Conservation (phyloP, 2,329 filamentous ascomycete genomes). For the Dendryphion nanum region DNA sequence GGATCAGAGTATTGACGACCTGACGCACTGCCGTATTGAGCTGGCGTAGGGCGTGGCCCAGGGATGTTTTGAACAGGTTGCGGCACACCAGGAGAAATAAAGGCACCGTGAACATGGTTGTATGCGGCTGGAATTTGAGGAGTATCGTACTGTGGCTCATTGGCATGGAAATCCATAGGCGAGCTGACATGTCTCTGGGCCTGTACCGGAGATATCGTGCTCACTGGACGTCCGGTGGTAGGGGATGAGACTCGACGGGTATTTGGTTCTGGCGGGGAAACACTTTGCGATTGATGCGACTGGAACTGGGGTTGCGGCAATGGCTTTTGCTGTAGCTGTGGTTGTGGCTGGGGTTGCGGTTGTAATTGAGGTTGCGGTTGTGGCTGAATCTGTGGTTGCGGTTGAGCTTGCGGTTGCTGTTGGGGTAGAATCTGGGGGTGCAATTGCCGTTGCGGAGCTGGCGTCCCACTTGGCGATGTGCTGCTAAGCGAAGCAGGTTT, state of each 20-base stretch:
- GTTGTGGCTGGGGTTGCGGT: no score
- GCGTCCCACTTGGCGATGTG: background rate
- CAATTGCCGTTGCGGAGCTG: slow-evolving; percentile 6
- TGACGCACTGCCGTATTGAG: slow-evolving; percentile 7
- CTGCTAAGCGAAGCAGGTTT: background rate
- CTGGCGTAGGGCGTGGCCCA: slow-evolving; percentile 5
- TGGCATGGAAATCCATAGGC: slow-evolving; percentile 9
- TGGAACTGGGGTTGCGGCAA: no score
- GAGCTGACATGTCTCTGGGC: slow-evolving; percentile 21
- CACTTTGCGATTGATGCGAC: no score
- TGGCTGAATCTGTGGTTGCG: background rate
- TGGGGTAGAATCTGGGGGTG: no score
- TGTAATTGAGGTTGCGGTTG: no score
- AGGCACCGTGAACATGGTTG: slow-evolving; percentile 30
- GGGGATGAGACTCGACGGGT: slow-evolving; percentile 6
- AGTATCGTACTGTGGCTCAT: slow-evolving; percentile 35
- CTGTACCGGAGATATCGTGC: slow-evolving; percentile 12
- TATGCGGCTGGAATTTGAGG: slow-evolving; percentile 38
- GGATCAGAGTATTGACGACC: slow-evolving; percentile 26
- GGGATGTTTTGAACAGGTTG: slow-evolving; percentile 11
- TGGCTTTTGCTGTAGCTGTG: no score
- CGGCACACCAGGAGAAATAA: slow-evolving; percentile 21
- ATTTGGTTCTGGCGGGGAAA: background rate
- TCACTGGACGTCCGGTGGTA: background rate
- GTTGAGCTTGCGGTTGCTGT: slow-evolving; percentile 2